These are phyloP conservation scores for Aeschynomene evenia DNA, from an alignment of 306 rosid species.

Conservation along the genomic window DNA sequence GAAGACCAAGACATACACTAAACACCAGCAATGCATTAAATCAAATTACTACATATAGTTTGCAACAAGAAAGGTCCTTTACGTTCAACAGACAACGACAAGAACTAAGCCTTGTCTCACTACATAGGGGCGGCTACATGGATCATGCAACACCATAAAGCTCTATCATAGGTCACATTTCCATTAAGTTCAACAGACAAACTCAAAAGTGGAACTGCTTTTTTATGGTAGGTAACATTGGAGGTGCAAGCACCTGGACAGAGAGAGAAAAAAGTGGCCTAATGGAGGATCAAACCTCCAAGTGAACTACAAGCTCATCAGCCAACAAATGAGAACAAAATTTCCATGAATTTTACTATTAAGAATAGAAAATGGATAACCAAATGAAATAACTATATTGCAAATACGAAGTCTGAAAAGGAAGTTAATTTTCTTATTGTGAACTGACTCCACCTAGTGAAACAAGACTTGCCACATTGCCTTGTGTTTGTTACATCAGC, in stretches of 20 bases:
- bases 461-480: neutral
- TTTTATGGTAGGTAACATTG: neutral
- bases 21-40: neutral
- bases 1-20: neutral
- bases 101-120: no score
- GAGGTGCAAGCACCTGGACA: neutral
- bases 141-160: no score
- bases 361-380: neutral
- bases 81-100: neutral
- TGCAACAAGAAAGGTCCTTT: neutral
- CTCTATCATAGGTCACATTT: no score
- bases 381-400: neutral
- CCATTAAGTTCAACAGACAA: neutral
- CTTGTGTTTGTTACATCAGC: neutral
- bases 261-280: neutral
- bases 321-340: no score
- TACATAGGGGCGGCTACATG: no score
- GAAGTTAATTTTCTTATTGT: neutral
- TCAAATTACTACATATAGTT: neutral
- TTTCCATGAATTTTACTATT: neutral
- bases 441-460: neutral
- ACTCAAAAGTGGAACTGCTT: neutral
- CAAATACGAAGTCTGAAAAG: neutral
- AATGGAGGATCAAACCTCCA: neutral
- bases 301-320: neutral